Evolutionary conservation across 2,329 filamentous ascomycete genomes (phyloP), one percentile per base, ranked within the genome.

Genomic region (Onygenales sp.): DNA sequence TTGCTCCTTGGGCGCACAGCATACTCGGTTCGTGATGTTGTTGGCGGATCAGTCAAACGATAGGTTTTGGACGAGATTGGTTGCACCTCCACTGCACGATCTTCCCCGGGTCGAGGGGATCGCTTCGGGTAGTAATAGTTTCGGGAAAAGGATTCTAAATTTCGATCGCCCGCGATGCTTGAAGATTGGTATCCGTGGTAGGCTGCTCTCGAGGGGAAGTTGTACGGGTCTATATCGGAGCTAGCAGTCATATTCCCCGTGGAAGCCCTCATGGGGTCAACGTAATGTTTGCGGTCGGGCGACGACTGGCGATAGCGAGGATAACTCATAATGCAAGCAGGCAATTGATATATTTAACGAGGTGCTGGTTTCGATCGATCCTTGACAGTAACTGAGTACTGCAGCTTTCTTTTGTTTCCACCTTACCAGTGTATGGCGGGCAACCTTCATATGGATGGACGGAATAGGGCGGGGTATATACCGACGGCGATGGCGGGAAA

Each of bases 241-340:
- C 57, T 62, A 40, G 66, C 59, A 47, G 66, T 61, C 42, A 73
- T 64, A 45, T 65, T 71, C 39, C 70, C 70, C 6, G 70, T 73
- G 14, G 71, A 73, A 33, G 69, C 65, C 42, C 70, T 67, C 62
- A 68, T 63, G 32, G 69, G 68, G 47, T 72, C 69, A 48, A 63
- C 58, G 56, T 67, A 56, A 54, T 65, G 64, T 31, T 62, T 62
- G 51, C 62, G 58, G 3, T 61, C 61, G 11, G 70, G 68, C 34
- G 70, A 72, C 27, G 64, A 56, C 54, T 62, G 62, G 31, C 69
- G 69, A 54, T 67, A 63, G 52, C 64, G 63, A 46, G 60, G 59
- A 40, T 65, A 59, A 44, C 58, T 59, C 65, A 67, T 70, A n/a
- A 32, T 57, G 52, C 40, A 32, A 48, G 17, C 4, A 34, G 44